Conservation (phyloP, 495 filamentous ascomycete genomes). For the Lasiosphaeria ovina region DNA sequence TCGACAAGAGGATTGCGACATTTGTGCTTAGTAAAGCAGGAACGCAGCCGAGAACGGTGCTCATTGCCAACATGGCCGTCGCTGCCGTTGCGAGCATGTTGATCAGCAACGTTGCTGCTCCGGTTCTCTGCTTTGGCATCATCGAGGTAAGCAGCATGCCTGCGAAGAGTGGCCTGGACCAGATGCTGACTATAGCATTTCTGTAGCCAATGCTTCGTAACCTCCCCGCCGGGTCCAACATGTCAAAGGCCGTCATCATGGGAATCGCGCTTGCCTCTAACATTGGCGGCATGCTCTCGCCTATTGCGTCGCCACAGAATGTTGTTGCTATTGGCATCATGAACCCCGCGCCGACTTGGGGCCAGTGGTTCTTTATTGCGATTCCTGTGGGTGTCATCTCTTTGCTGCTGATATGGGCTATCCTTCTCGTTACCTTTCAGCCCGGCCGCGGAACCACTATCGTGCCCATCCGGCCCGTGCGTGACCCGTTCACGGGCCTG, state of each 20-base stretch:
- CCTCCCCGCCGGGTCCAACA: slow-evolving; percentile 80
- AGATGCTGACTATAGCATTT: slow-evolving; percentile 27
- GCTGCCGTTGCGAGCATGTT: slow-evolving; percentile 98
- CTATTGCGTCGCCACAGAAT: slow-evolving; percentile 96
- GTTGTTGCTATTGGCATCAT: slow-evolving; percentile 96
- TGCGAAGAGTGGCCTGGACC: slow-evolving; percentile 17
- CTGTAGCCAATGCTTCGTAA: slow-evolving; percentile 80
- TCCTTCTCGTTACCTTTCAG: slow-evolving; percentile 81
- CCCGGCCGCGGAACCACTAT: slow-evolving; percentile 84
- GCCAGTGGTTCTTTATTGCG: slow-evolving; percentile 93
- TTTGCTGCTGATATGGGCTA: slow-evolving; percentile 82
- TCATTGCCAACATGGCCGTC: slow-evolving; percentile 97
- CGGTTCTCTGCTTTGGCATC: slow-evolving; percentile 97
- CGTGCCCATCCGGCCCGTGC: slow-evolving; percentile 83
- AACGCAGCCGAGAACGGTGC: slow-evolving; percentile 79
- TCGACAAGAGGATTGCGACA: slow-evolving; percentile 94
- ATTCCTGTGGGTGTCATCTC: slow-evolving; percentile 90
- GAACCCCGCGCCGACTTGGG: slow-evolving; percentile 85
- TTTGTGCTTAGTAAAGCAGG: slow-evolving; percentile 97
- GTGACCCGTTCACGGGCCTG: slow-evolving; percentile 80
- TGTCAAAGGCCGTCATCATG: slow-evolving; percentile 92
- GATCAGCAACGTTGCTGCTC: slow-evolving; percentile 97
- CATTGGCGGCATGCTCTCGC: slow-evolving; percentile 92
- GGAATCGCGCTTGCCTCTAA: slow-evolving; percentile 95
- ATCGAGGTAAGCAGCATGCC: slow-evolving; percentile 52